Evolutionary conservation across 2,329 filamentous ascomycete genomes (phyloP).

Genomic region (Fusarium anguioides): DNA sequence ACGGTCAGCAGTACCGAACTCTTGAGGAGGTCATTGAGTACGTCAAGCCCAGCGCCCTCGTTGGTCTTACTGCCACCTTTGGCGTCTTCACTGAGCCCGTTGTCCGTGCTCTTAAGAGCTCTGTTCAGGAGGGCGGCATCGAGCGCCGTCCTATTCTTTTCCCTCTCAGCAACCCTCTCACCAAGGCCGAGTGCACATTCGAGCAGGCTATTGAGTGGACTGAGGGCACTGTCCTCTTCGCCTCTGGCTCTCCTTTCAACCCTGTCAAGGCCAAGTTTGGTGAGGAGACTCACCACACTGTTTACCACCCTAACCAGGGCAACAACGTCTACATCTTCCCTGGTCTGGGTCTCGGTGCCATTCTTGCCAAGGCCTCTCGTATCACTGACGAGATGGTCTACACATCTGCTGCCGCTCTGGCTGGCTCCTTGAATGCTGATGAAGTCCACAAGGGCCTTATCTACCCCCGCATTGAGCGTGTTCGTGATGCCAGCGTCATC

Average conservation of each 20-base stretch:
- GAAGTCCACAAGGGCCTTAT: slow-evolving; percentile 87
- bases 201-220: slow-evolving; percentile 93
- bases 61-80: slow-evolving; percentile 93
- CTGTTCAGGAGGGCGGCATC: slow-evolving; percentile 70
- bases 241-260: slow-evolving; percentile 92
- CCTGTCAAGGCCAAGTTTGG: slow-evolving; percentile 72
- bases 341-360: slow-evolving; percentile 91
- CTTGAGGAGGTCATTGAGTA: slow-evolving; percentile 94
- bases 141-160: slow-evolving; percentile 91
- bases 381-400: slow-evolving; percentile 98
- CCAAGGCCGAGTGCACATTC: slow-evolving; percentile 97
- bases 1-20: slow-evolving; percentile 76
- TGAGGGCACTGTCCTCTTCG: slow-evolving; percentile 90
- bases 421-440: slow-evolving; percentile 80
- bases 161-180: slow-evolving; percentile 94
- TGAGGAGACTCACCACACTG: slow-evolving; percentile 66
- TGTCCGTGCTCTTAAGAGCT: slow-evolving; percentile 75
- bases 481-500: slow-evolving; percentile 86
- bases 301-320: slow-evolving; percentile 83
- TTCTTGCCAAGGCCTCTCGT: slow-evolving; percentile 86
- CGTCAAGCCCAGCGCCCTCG: slow-evolving; percentile 92
- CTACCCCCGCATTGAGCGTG: slow-evolving; percentile 91
- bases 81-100: slow-evolving; percentile 93
- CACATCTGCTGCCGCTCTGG: slow-evolving; percentile 84
- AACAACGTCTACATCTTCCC: slow-evolving; percentile 96